These are phyloP conservation scores for Solanum bukasovii DNA, from an alignment of 257 asterid genomes.

Conservation along the genomic window DNA sequence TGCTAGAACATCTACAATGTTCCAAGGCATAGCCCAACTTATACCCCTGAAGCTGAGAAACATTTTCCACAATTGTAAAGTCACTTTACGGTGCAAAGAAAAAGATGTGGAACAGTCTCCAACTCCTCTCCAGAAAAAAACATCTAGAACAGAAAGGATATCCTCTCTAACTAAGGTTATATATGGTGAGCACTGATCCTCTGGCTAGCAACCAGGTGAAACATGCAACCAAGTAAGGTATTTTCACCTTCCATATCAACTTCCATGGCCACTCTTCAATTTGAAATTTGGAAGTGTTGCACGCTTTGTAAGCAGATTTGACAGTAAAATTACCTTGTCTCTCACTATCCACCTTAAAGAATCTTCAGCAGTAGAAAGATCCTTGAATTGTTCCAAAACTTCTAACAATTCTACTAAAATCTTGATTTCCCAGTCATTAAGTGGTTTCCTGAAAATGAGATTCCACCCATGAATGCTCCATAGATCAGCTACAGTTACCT, in stretches of 20 bases:
- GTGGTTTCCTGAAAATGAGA: not conserved
- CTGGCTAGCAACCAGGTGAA: too few species aligned
- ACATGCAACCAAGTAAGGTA: too few species aligned
- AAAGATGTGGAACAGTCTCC: too few species aligned
- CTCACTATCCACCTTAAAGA: not conserved
- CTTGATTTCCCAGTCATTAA: not conserved
- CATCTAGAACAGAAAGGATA: too few species aligned
- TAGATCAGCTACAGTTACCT: not conserved
- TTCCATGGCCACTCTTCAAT: too few species aligned
- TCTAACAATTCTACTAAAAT: not conserved
- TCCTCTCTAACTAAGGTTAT: too few species aligned
- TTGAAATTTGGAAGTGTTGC: too few species aligned
- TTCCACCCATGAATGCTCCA: not conserved
- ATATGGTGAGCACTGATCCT: too few species aligned
- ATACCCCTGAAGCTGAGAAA: not conserved
- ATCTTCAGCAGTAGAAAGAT: not conserved
- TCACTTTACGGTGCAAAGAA: not conserved
- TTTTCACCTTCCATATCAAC: too few species aligned
- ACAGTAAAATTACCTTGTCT: not conserved
- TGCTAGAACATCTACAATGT: not conserved
- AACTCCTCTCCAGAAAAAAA: too few species aligned
- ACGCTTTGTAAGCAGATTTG: too few species aligned
- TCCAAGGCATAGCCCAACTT: not conserved
- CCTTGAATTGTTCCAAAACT: not conserved
- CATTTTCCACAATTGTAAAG: not conserved